phyloP scores from a whole-genome alignment of 2,329 filamentous ascomycete species.

The Fusarium chuoi region DNA sequence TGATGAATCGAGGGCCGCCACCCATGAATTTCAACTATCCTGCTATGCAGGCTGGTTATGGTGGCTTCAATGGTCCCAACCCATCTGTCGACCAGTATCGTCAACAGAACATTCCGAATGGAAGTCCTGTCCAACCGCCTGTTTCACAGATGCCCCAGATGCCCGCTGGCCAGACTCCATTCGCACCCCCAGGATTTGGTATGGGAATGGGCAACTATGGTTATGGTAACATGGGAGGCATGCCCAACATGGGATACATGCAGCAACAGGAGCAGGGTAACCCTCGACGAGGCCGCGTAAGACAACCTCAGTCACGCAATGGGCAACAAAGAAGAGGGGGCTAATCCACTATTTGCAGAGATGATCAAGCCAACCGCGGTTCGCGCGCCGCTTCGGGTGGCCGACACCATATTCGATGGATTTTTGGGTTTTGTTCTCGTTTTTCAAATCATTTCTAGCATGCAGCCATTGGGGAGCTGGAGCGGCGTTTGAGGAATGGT shows the following conservation, averaged over 20 bases:
- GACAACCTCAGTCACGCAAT: slow-evolving; percentile 42
- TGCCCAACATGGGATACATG: slow-evolving; percentile 62
- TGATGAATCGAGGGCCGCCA: slow-evolving; percentile 64
- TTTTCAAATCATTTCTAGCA: slow-evolving; percentile 35
- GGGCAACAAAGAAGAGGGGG: slow-evolving; percentile 23
- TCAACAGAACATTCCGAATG: slow-evolving; percentile 61
- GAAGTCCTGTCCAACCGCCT: slow-evolving; percentile 62
- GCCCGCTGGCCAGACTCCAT: slow-evolving; percentile 56
- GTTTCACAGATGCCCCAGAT: slow-evolving; percentile 58
- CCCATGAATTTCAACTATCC: slow-evolving; percentile 68
- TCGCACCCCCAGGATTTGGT: slow-evolving; percentile 62
- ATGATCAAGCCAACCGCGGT: slow-evolving; percentile 38
- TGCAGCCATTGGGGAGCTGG: slow-evolving; percentile 40
- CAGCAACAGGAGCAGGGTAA: slow-evolving; percentile 67
- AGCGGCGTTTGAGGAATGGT: slow-evolving; percentile 23
- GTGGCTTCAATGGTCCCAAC: slow-evolving; percentile 60
- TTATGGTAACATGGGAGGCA: slow-evolving; percentile 57
- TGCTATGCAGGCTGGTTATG: slow-evolving; percentile 65
- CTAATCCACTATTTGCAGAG: slow-evolving; percentile 44
- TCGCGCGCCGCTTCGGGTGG: slow-evolving; percentile 12
- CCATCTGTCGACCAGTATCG: slow-evolving; percentile 67
- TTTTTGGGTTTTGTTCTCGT: slow-evolving; percentile 32
- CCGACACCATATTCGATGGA: slow-evolving; percentile 28
- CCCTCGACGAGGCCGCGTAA: slow-evolving; percentile 68
- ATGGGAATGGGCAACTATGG: slow-evolving; percentile 59